phyloP scores from a whole-genome alignment of 306 rosid genomes.

The Dryas alaskensis region DNA sequence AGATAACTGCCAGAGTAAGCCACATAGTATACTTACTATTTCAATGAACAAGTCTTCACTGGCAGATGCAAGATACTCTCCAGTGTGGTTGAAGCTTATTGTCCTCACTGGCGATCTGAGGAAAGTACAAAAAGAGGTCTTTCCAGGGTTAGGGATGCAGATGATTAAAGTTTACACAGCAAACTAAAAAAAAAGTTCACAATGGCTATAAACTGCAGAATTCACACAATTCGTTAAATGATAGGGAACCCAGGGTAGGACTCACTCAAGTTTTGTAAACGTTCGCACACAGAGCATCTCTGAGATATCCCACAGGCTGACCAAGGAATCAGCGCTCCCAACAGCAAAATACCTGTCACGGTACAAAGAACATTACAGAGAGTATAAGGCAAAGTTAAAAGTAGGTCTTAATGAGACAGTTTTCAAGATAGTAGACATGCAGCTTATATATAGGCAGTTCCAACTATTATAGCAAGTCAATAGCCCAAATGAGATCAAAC shows the following conservation, averaged over 20 bases:
- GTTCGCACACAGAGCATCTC: conserved; percentile 97
- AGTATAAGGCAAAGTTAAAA: neutral
- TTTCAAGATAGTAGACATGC: neutral
- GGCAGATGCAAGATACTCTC: conserved; percentile 85
- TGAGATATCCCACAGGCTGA: conserved; percentile 89
- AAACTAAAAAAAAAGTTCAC: neutral
- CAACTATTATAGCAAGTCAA: neutral
- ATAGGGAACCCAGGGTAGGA: conserved; percentile 13
- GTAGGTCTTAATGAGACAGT: neutral
- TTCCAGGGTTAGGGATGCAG: neutral
- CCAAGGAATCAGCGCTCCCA: conserved; percentile 98
- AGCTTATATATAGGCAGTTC: neutral
- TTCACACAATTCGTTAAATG: neutral
- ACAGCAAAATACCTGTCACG: conserved; percentile 77
- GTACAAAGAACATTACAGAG: neutral
- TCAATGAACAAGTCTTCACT: conserved; percentile 92
- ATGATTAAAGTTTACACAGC: neutral
- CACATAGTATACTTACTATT: conserved; percentile 55
- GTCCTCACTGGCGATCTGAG: conserved; percentile 95
- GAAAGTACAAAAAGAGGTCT: conserved; percentile 20
- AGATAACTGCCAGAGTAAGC: neutral
- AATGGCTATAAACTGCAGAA: neutral
- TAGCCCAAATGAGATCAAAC: neutral
- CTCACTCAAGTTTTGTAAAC: conserved; percentile 91
- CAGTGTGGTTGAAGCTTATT: conserved; percentile 84